phyloP scores from a whole-genome alignment of 208 protist species.

The Eutreptiella sp. region DNA sequence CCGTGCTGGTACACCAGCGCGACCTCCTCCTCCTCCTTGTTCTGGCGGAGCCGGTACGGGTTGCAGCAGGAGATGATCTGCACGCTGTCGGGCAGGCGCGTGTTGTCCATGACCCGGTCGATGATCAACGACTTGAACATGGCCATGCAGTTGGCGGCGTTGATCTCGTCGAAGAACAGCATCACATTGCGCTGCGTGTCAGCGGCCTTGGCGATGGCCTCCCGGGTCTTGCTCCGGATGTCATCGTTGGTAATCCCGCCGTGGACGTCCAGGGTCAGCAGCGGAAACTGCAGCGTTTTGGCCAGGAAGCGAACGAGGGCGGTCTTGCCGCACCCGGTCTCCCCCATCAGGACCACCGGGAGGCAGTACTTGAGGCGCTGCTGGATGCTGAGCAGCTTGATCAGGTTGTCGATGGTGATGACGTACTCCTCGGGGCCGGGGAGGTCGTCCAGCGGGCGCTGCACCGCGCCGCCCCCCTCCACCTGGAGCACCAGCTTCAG shows the following conservation, averaged over 20 bases:
- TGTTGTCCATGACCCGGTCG: constrained; percentile 28
- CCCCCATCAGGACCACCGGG: constrained; percentile 51
- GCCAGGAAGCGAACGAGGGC: constrained; percentile 37
- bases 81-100: not conserved
- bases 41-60: constrained; percentile 49
- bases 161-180: constrained; percentile 59
- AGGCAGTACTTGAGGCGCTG: constrained; percentile 33
- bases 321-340: constrained; percentile 63
- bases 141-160: constrained; percentile 40
- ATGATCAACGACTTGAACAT: constrained; percentile 48
- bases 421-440: constrained; percentile 31
- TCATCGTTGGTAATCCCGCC: constrained; percentile 34
- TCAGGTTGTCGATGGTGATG: constrained; percentile 53
- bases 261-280: constrained; percentile 38
- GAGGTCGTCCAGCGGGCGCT: not conserved
- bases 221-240: constrained; percentile 5
- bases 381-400: constrained; percentile 55
- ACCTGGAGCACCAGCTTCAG: constrained; percentile 12
- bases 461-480: not conserved
- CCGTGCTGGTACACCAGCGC: too few relatives aligned
- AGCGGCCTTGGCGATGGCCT: not conserved
- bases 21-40: too few relatives aligned
- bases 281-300: not conserved
- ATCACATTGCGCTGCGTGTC: not conserved
- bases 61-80: constrained; percentile 49